Evolutionary conservation across 2,329 filamentous ascomycete species (phyloP), one percentile per base, ranked within the genome.

Genomic region (Bimuria novae-zelandiae): DNA sequence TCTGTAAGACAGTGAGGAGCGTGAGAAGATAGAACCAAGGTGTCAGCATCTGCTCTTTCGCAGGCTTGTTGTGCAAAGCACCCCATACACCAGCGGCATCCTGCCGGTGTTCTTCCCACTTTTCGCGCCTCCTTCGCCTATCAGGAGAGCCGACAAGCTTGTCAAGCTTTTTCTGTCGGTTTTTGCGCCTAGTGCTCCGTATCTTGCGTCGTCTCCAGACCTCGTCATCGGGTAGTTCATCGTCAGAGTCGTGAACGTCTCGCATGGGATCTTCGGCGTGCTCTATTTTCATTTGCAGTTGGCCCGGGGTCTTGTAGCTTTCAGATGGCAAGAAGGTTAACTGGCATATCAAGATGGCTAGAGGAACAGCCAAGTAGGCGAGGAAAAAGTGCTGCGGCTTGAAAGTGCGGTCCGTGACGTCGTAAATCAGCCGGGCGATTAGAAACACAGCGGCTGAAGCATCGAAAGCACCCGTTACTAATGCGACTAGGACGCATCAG

Each of bases 1-100:
- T 84, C 69, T 82, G 80, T 23, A 82, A 56, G 39, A 82, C 73
- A 3, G 90, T 96, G 71, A 96, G 93, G 17, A 91, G 74, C 4
- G 89, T 89, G 63, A 96, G 89, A 32, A 96, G 80, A 29, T 90
- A 79, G 69, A 93, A 96, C 90, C 90, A 96, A 0, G 87, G 88
- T 4, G 88, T 90, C 12, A 78, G 72, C 65, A 96, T 88, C 76
- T 96, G 92, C 63, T 89, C 78, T 36, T 80, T 68, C 0, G 89
- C 88, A 1, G 87, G 83, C 62, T 82, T 80, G 51, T 86, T 85
- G 70, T 96, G 92, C 77, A 96, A 82, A 21, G 88, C 87, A 37
- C 92, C 92, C 89, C 90, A 96, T 33, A 96, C 89, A 11, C 89
- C 90, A 23, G 86, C 89, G 3, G 81, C 81, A 46, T 83, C 80